phyloP scores from a whole-genome alignment of 140 eudicot genomes.

The Senecio squalidus region DNA sequence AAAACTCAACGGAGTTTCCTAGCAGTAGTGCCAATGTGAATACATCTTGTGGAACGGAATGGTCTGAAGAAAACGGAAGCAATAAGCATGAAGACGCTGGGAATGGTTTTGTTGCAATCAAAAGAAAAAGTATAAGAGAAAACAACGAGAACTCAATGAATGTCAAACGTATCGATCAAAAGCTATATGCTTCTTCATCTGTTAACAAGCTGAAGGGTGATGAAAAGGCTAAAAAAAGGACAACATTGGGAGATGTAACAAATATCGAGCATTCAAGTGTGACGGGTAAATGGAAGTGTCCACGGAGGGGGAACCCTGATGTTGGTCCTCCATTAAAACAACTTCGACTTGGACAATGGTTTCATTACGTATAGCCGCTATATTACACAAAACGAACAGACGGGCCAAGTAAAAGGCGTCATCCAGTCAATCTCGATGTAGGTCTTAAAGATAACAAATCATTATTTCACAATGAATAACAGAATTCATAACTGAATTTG shows the following conservation, averaged over 20 bases:
- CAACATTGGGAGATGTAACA: conserved; percentile 45
- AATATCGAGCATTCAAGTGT: conserved; percentile 32
- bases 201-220: conserved; percentile 2
- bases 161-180: too few species aligned
- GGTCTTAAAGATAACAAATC: too few species aligned
- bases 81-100: not conserved
- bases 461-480: too few species aligned
- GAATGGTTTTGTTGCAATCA: conserved; percentile 40
- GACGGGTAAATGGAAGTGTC: conserved; percentile 74
- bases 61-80: too few species aligned
- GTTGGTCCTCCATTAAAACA: conserved; percentile 81
- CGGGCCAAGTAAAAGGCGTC: too few species aligned
- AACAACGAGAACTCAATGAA: conserved; percentile 1
- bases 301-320: conserved; percentile 58
- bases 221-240: conserved; percentile 19
- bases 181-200: not conserved
- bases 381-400: too few species aligned
- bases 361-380: conserved; percentile 36
- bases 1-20: not conserved
- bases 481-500: too few species aligned
- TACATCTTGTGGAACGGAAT: too few species aligned
- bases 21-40: not conserved
- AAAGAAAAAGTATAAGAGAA: conserved; percentile 17
- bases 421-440: too few species aligned
- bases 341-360: conserved; percentile 76